Conservation (phyloP, 306 rosid genomes). For the Potentilla sterilis region DNA sequence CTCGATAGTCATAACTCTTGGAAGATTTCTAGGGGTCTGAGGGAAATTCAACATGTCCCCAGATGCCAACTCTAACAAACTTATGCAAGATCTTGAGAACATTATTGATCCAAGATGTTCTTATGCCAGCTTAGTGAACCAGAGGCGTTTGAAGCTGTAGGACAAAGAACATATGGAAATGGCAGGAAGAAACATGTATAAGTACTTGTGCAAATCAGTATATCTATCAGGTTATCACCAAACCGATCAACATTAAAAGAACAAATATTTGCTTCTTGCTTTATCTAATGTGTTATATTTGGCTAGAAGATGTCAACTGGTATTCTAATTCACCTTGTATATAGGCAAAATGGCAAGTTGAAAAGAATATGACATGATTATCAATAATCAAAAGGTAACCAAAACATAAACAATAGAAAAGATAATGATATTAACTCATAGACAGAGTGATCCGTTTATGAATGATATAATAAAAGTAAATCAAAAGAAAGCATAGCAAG, state of each 20-base stretch:
- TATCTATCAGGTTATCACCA: neutral
- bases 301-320: neutral
- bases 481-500: neutral
- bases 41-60: conserved; percentile 57
- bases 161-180: conserved; percentile 25
- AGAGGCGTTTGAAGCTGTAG: conserved; percentile 6
- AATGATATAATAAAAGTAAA: neutral
- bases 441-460: neutral
- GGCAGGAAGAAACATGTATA: conserved; percentile 21
- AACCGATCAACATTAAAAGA: neutral
- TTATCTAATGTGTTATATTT: neutral
- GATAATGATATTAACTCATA: neutral
- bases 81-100: conserved; percentile 55
- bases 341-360: neutral
- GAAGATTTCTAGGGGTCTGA: conserved; percentile 53
- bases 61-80: conserved; percentile 59
- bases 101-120: conserved; percentile 29
- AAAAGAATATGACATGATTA: conserved; percentile 4
- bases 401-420: neutral
- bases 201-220: conserved; percentile 8
- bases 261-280: neutral
- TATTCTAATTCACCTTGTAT: neutral
- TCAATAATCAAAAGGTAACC: neutral
- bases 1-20: conserved; percentile 48
- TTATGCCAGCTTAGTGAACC: conserved; percentile 16